These are phyloP conservation scores for Cercospora citrullina DNA, from an alignment of 2,329 filamentous ascomycete genomes.

Conservation along the genomic window DNA sequence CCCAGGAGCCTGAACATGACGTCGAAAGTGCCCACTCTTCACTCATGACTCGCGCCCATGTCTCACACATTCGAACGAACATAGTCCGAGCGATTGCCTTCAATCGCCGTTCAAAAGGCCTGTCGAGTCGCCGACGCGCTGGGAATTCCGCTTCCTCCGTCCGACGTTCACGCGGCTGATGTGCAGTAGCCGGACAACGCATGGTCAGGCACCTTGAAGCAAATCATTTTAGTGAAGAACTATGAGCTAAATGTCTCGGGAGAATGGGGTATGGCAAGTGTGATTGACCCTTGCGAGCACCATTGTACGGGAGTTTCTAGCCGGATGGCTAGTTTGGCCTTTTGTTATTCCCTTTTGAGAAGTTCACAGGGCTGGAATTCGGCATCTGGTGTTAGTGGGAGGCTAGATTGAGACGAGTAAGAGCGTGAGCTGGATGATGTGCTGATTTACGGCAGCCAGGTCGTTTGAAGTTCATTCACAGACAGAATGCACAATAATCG, in stretches of 20 bases:
- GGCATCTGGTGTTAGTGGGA: neutral
- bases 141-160: neutral
- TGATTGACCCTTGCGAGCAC: neutral
- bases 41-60: neutral
- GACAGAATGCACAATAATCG: neutral
- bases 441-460: neutral
- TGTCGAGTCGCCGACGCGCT: neutral
- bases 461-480: neutral
- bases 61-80: neutral
- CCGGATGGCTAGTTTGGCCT: neutral
- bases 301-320: neutral
- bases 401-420: neutral
- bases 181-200: constrained; percentile 2
- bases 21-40: neutral
- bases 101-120: neutral
- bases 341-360: neutral
- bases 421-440: neutral
- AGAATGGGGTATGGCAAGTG: neutral
- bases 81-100: neutral
- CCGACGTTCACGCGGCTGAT: constrained; percentile 6
- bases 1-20: neutral
- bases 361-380: neutral
- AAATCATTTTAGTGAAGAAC: neutral
- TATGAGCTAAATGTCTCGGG: neutral
- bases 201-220: neutral